Evolutionary conservation across 2,329 filamentous ascomycete genomes (phyloP).

Genomic region (Penicillium digitatum): DNA sequence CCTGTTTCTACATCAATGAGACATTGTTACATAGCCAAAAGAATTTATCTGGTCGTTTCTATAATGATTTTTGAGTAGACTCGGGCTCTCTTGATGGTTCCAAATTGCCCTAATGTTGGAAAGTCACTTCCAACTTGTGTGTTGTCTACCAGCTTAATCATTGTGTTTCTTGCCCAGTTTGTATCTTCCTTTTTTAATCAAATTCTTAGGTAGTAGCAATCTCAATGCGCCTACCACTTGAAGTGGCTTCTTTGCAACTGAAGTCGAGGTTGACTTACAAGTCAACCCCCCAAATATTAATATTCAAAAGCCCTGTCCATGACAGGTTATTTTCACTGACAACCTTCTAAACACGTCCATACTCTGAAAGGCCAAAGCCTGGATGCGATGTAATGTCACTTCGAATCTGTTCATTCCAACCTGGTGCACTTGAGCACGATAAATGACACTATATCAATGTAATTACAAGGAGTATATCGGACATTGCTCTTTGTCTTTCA

Average conservation of each 20-base stretch:
- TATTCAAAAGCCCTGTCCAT: background rate
- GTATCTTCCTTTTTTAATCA: background rate
- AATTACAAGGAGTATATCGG: background rate
- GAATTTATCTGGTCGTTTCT: background rate
- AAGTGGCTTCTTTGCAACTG: background rate
- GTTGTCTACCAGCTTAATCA: background rate
- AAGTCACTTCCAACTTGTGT: too few relatives aligned
- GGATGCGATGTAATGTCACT: background rate
- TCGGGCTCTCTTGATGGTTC: background rate
- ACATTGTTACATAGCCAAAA: slow-evolving; percentile 11
- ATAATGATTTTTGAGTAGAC: background rate
- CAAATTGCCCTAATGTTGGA: too few relatives aligned
- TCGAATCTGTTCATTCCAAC: background rate
- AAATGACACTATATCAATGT: background rate
- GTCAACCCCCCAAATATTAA: too few relatives aligned
- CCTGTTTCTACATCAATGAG: slow-evolving; percentile 8
- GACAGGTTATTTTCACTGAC: background rate
- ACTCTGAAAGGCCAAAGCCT: background rate
- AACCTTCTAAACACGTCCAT: background rate
- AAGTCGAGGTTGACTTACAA: background rate
- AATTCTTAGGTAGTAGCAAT: background rate
- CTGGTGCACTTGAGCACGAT: background rate
- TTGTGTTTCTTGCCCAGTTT: background rate
- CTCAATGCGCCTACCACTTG: too few relatives aligned
- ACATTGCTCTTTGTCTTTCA: background rate